Evolutionary conservation across 1,284 basidiomycete species (phyloP), one percentile per base, ranked within the genome.

Genomic region (Vanrija sp.): DNA sequence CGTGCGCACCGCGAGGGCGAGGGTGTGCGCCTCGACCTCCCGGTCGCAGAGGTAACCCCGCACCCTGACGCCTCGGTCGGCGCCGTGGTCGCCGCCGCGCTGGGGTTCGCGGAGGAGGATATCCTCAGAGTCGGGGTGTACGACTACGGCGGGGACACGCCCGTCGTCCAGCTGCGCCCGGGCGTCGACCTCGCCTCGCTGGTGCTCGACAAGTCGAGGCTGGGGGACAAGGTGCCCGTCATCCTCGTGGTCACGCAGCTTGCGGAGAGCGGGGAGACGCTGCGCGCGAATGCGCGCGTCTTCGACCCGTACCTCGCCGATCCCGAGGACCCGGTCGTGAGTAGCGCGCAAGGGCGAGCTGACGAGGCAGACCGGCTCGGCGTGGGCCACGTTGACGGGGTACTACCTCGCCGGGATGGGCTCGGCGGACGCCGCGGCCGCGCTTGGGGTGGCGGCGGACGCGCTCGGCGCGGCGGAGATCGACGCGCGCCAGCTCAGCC

Each of bases 11-110:
- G 46, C 14, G 59, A 55, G 48, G 42, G 53, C 41, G 53, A 56
- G 47, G 51, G 54, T 12, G 31, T 51, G 14, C 38, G 39, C 81
- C 79, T 97, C 89, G 42, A 96, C 91, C 78, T 97, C 90, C 41
- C 76, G 56, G 66, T 80, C 76, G 53, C 66, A 73, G 73, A 78
- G 78, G 65, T 77, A 75, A 63, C 78, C 74, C 41, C 80, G 12
- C 12, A 31, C 81, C 78, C 97, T 89, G 42, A 96, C 91, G 77
- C 96, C 90, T 39, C 75, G 57, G 65, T 80, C 76, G 53, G 67
- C 73, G 73, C 78, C 78, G 65, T 77, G 75, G 64, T 78, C 74
- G 38, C 80, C 25, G 12, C 23, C 1, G 47, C 47, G 12, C 15
- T 39, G 0, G 47, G 47, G 9, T 23, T 48, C n/a, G 5, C 22